Base-by-base conservation (phyloP, 2,329 filamentous ascomycete genomes). In the Ophiognomonia clavigignenti-juglandacearum region DNA sequence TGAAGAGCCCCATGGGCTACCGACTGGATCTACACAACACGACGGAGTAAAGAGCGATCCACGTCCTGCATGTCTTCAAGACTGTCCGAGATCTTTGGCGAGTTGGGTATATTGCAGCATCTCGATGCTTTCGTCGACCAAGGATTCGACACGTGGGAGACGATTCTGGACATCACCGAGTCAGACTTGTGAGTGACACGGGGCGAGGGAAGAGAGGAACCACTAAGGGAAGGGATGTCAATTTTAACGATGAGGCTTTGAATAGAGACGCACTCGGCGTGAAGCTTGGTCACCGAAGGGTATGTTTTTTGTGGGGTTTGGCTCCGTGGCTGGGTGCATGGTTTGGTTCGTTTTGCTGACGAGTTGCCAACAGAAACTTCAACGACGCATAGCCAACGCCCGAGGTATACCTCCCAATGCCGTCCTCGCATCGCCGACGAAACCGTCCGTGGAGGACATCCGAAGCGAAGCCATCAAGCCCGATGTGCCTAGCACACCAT, bases 61-160 rank as follows among this genome's bases (percentile, higher is more conserved):
- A 37, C 44, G 32, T 51, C 38, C 58, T 55, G 56, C 53, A 85
- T 85, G 81, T 80, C 75, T 74, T 69, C 68, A 54, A 76, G 80
- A 64, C 72, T 93, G 59, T 78, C 74, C 56, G 67, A 74, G 31
- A 77, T 84, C 55, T 82, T 92, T 62, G 76, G 79, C 67, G 85
- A 87, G 73, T 74, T 92, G 73, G 87, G 86, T 62, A 75, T 93
- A 64, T 73, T 80, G 68, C 85, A 90, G 67, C 92, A 93, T 68
- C 77, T 87, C 50, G 75, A 83, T 55, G 68, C 73, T 47, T 87
- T 93, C 57, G 63, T 88, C 36, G 80, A 87, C 44, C 86, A 92
- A 65, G 88, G 88, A 3, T 93, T 93, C 63, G 88, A 93, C 64
- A 82, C 83, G 10, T 92, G 88, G 88, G 85, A 89, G 27, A 90